phyloP scores from a whole-genome alignment of 2,329 filamentous ascomycete species.

The Lachnum nothofagi region DNA sequence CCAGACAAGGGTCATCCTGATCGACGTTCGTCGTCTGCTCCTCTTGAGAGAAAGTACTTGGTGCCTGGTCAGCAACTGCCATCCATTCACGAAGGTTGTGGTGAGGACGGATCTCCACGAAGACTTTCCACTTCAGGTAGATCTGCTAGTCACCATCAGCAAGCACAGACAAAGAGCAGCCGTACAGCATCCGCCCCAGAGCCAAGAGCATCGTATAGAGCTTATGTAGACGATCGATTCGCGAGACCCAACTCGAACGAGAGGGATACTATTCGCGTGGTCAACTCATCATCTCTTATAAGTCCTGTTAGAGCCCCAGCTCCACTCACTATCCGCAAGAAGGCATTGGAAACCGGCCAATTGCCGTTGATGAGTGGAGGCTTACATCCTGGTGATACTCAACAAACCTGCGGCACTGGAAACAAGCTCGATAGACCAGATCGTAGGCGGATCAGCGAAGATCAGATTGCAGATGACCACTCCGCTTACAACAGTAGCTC shows the following conservation, averaged over 20 bases:
- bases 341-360: constrained; percentile 21
- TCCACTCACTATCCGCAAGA: constrained; percentile 32
- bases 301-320: constrained; percentile 30
- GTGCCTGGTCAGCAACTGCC: constrained; percentile 17
- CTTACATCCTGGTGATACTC: constrained; percentile 5
- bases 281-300: constrained; percentile 23
- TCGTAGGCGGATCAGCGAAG: constrained; percentile 21
- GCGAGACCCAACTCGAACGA: constrained; percentile 7
- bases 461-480: constrained; percentile 14
- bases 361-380: constrained; percentile 16
- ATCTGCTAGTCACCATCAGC: constrained; percentile 11
- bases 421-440: constrained; percentile 12
- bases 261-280: constrained; percentile 29
- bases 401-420: constrained; percentile 21
- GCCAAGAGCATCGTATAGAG: constrained; percentile 12
- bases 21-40: constrained; percentile 44
- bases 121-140: constrained; percentile 9
- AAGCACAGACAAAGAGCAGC: constrained; percentile 15
- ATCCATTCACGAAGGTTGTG: constrained; percentile 27
- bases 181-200: constrained; percentile 32
- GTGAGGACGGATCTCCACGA: constrained; percentile 21
- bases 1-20: constrained; percentile 18
- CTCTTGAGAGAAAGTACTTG: constrained; percentile 25
- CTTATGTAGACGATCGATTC: constrained; percentile 14
- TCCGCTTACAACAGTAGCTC: constrained; percentile 19